A percentile compares a stretch with the other conserved stretches of the same genome.
These are phyloP conservation scores for Cercospora sp. DNA, from an alignment of 2,329 filamentous ascomycete species.

Conservation along the genomic window DNA sequence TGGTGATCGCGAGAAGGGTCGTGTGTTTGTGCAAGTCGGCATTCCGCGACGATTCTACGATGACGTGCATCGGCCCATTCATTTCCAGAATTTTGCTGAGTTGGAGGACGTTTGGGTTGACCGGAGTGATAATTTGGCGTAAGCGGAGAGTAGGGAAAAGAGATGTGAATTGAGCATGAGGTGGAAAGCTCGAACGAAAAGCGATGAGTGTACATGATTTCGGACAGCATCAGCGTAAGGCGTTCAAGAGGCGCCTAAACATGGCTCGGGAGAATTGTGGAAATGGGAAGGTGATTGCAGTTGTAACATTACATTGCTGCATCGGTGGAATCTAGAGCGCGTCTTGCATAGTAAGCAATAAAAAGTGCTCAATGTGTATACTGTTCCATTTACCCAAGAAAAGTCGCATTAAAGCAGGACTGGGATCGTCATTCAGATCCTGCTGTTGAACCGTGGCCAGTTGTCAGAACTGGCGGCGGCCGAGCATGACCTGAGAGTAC, in stretches of 20 bases:
- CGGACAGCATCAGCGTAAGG: background rate
- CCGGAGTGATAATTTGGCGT: conserved; percentile 88
- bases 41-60: conserved; percentile 87
- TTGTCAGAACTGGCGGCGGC: too few relatives aligned
- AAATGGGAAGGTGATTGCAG: background rate
- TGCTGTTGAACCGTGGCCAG: too few relatives aligned
- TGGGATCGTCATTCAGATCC: background rate
- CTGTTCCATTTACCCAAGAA: background rate
- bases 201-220: background rate
- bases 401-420: background rate
- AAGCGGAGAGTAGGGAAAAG: background rate
- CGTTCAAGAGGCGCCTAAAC: background rate
- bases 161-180: background rate
- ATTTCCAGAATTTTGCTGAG: conserved; percentile 97
- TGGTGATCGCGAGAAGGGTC: conserved; percentile 76
- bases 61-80: conserved; percentile 84
- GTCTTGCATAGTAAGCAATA: background rate
- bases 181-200: background rate
- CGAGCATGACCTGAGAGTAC: background rate
- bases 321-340: background rate
- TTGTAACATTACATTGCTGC: background rate
- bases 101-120: conserved; percentile 97
- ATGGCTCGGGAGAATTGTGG: background rate
- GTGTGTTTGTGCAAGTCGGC: conserved; percentile 88
- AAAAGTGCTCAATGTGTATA: background rate